phyloP scores from a whole-genome alignment of 345 rosid species.

The Brassica carinata region DNA sequence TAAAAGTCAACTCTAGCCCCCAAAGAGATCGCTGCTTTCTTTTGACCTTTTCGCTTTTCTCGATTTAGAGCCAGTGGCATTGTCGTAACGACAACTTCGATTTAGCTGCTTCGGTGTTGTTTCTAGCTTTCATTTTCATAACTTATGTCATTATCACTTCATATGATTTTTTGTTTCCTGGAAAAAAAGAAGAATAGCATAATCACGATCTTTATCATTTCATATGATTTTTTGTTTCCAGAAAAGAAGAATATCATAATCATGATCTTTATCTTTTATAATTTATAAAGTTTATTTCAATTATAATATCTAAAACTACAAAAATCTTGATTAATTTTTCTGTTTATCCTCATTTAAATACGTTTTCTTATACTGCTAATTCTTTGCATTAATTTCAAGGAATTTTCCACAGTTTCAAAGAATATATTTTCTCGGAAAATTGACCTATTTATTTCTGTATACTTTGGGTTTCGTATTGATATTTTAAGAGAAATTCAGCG shows the following conservation, averaged over 20 bases:
- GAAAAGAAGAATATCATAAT: not conserved
- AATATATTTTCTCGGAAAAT: not conserved
- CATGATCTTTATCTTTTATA: conserved; percentile 1
- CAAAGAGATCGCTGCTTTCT: not conserved
- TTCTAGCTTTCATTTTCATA: not conserved
- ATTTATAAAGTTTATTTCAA: not conserved
- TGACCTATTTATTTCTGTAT: not conserved
- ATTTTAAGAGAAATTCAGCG: conserved; percentile 14
- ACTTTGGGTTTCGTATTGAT: not conserved
- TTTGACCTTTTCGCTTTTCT: conserved; percentile 32
- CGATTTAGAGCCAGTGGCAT: conserved; percentile 20
- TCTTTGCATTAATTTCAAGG: not conserved
- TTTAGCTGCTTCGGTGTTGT: conserved; percentile 7
- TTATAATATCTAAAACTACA: not conserved
- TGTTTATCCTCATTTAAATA: not conserved
- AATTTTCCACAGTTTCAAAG: not conserved
- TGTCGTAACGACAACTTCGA: not conserved
- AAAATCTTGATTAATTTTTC: not conserved
- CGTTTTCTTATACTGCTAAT: not conserved
- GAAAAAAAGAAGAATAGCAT: not conserved
- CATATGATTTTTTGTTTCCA: not conserved
- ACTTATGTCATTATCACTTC: conserved; percentile 32
- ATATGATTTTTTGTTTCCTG: not conserved
- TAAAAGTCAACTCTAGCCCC: conserved; percentile 19
- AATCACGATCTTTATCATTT: conserved; percentile 9